A percentile compares a stretch with the other conserved stretches of the same genome.
Evolutionary conservation across 164 flowering plant species (phyloP).

Genomic region (Magnolia sinica): DNA sequence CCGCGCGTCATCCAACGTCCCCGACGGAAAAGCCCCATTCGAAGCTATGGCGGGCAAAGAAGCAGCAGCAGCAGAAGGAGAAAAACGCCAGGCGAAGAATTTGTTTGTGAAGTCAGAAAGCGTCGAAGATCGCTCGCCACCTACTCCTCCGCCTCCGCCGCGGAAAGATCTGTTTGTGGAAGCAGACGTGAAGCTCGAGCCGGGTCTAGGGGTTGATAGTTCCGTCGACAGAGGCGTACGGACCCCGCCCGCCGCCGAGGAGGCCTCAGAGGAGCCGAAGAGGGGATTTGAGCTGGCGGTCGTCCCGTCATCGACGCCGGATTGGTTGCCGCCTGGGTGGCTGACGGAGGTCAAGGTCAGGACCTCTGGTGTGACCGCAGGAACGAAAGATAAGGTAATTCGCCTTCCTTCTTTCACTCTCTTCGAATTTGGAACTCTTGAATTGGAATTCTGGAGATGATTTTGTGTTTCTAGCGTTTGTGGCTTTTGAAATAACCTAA

Average conservation of each 20-base stretch:
- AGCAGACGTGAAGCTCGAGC: not conserved
- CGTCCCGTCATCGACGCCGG: conserved; percentile 4
- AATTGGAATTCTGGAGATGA: too few relatives aligned
- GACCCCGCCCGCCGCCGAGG: not conserved
- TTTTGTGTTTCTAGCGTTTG: not conserved
- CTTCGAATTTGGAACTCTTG: too few relatives aligned
- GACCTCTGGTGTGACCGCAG: conserved; percentile 41
- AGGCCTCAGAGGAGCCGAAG: not conserved
- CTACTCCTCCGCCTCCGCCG: not conserved
- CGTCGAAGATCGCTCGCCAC: not conserved
- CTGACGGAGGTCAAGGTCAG: conserved; percentile 31
- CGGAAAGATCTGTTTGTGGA: not conserved
- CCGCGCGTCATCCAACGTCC: not conserved
- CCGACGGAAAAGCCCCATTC: not conserved
- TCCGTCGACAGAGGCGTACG: not conserved
- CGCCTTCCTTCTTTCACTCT: not conserved
- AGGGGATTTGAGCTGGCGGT: not conserved
- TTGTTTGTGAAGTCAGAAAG: not conserved
- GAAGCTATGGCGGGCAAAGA: not conserved
- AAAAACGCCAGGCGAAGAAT: not conserved
- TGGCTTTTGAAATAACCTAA: not conserved
- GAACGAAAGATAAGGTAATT: conserved; percentile 36
- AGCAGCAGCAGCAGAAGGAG: not conserved
- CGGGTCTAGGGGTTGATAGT: not conserved
- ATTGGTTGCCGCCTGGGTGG: conserved; percentile 50